Percentiles rank a stretch among this genome's conserved stretches.
These are phyloP conservation scores for Hymenoscyphus repandus DNA, from an alignment of 2,329 filamentous ascomycete genomes.

Conservation along the genomic window DNA sequence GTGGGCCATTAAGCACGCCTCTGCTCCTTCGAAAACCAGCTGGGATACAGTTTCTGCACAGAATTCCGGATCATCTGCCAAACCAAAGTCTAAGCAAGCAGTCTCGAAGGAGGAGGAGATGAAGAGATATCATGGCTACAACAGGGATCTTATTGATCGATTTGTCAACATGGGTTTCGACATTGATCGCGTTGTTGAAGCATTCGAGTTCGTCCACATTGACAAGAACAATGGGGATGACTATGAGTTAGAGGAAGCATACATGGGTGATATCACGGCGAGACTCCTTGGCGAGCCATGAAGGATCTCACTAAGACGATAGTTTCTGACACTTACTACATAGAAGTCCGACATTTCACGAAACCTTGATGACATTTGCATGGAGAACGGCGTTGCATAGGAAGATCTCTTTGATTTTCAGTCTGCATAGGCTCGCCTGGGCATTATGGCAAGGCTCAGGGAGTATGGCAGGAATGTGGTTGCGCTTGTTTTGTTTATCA, in stretches of 20 bases:
- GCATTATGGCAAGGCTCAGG: background rate
- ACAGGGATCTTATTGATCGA: constrained; percentile 72
- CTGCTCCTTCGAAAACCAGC: constrained; percentile 57
- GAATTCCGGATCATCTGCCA: constrained; percentile 31
- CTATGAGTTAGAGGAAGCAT: constrained; percentile 83
- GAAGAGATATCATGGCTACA: constrained; percentile 78
- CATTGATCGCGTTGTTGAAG: constrained; percentile 76
- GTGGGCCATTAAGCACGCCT: constrained; percentile 82
- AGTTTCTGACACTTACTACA: background rate
- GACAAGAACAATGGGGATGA: constrained; percentile 72
- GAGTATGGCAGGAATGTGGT: background rate
- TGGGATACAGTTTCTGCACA: constrained; percentile 38
- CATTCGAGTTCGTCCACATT: constrained; percentile 77
- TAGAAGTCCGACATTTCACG: background rate
- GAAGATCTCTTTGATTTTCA: too few relatives aligned
- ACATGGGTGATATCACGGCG: constrained; percentile 85
- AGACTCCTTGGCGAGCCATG: constrained; percentile 71
- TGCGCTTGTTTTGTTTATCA: too few relatives aligned
- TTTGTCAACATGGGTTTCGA: constrained; percentile 92
- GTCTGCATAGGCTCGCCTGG: background rate
- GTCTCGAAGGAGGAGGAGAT: constrained; percentile 25
- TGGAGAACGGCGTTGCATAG: background rate
- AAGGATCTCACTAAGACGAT: background rate
- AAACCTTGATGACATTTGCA: background rate
- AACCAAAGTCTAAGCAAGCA: constrained; percentile 21